Conservation (phyloP, 2,329 filamentous ascomycete species). For the Colletotrichum musae region DNA sequence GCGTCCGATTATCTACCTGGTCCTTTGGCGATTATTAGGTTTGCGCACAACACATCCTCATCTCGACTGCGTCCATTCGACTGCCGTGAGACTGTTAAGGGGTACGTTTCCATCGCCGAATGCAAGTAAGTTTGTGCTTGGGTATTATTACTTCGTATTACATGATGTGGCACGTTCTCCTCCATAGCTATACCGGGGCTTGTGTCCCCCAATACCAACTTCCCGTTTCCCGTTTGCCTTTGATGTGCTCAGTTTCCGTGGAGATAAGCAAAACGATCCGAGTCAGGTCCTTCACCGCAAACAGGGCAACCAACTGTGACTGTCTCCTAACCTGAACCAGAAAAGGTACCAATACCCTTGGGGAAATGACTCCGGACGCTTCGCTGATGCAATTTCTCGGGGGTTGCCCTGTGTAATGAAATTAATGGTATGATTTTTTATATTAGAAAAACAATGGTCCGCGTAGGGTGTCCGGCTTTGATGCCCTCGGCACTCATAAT, state of each 20-base stretch:
- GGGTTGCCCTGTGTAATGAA: slow-evolving; percentile 25
- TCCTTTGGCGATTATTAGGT: too few relatives aligned
- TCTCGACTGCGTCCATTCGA: too few relatives aligned
- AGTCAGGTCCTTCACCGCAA: neutral
- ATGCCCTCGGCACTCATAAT: slow-evolving; percentile 4
- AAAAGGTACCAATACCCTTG: slow-evolving; percentile 25
- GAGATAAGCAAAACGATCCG: neutral
- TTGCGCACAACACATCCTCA: too few relatives aligned
- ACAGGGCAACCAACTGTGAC: slow-evolving; percentile 12
- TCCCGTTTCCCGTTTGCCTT: slow-evolving; percentile 7
- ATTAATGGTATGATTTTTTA: slow-evolving; percentile 19
- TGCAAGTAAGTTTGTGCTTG: slow-evolving; percentile 1
- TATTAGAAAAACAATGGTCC: slow-evolving; percentile 2
- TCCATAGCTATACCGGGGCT: slow-evolving; percentile 4
- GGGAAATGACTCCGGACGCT: slow-evolving; percentile 43
- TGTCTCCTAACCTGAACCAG: slow-evolving; percentile 29
- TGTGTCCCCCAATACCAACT: neutral
- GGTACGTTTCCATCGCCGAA: neutral
- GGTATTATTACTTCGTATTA: slow-evolving; percentile 40
- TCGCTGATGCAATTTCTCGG: slow-evolving; percentile 43
- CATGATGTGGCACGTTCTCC: slow-evolving; percentile 12
- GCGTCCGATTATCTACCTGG: too few relatives aligned
- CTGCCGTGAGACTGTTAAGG: too few relatives aligned
- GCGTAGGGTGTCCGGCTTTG: neutral
- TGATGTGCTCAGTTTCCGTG: slow-evolving; percentile 29